Conservation (phyloP, 345 rosid genomes). For the Stellera chamaejasme region DNA sequence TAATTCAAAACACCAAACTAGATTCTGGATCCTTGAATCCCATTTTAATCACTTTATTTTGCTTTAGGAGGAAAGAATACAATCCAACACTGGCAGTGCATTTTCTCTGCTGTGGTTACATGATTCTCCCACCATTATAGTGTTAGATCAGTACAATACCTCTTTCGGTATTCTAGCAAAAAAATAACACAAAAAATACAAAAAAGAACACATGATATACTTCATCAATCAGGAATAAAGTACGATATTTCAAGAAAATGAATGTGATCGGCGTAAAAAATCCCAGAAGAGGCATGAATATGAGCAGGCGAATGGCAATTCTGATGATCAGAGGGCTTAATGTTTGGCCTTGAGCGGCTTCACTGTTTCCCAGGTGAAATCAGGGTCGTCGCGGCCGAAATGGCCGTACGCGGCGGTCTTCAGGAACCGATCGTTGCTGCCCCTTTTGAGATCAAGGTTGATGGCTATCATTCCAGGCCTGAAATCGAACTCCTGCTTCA, state of each 20-base stretch:
- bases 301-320: not conserved
- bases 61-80: too few relatives aligned
- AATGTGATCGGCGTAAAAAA: not conserved
- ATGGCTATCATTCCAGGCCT: slow-evolving; percentile 58
- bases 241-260: not conserved
- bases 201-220: not conserved
- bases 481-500: slow-evolving; percentile 57
- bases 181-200: not conserved
- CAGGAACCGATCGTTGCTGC: slow-evolving; percentile 47
- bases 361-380: slow-evolving; percentile 58
- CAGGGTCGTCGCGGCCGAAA: slow-evolving; percentile 45
- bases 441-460: slow-evolving; percentile 47
- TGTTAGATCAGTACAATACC: too few relatives aligned
- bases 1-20: too few relatives aligned
- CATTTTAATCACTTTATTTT: too few relatives aligned
- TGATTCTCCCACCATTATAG: too few relatives aligned
- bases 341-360: slow-evolving; percentile 45
- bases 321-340: slow-evolving; percentile 5
- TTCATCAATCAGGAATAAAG: too few relatives aligned
- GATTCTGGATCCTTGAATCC: too few relatives aligned
- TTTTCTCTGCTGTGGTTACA: too few relatives aligned
- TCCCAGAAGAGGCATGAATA: too few relatives aligned
- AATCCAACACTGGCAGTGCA: too few relatives aligned
- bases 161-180: too few relatives aligned
- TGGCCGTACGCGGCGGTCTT: slow-evolving; percentile 59